phyloP scores from a whole-genome alignment of 2,329 filamentous ascomycete genomes.

The Neonectria coccinea region DNA sequence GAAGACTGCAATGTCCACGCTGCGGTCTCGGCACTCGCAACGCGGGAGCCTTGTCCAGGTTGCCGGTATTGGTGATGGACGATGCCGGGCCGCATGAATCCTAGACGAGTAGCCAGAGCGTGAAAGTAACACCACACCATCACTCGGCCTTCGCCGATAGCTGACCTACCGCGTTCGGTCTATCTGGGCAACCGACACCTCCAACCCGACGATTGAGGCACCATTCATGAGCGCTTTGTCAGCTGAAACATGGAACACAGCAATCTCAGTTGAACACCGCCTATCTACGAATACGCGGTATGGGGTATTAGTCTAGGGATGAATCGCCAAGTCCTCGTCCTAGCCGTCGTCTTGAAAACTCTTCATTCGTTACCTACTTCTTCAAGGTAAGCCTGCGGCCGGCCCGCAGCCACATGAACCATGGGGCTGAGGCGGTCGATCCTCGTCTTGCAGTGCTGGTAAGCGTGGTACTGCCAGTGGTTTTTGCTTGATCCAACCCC shows the following conservation, averaged over 20 bases:
- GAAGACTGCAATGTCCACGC: slow-evolving; percentile 4
- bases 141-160: slow-evolving; percentile 27
- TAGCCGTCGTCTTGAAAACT: slow-evolving; percentile 16
- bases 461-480: slow-evolving; percentile 16
- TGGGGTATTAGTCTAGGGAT: neutral
- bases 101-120: slow-evolving; percentile 9
- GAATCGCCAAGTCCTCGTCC: neutral
- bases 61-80: slow-evolving; percentile 7
- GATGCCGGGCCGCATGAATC: slow-evolving; percentile 10
- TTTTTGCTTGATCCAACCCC: slow-evolving; percentile 21
- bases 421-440: slow-evolving; percentile 15
- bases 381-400: slow-evolving; percentile 2
- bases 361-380: slow-evolving; percentile 4
- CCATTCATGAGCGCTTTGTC: neutral
- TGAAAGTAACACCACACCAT: slow-evolving; percentile 16
- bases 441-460: slow-evolving; percentile 24
- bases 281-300: neutral
- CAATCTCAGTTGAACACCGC: slow-evolving; percentile 7
- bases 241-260: slow-evolving; percentile 13
- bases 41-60: slow-evolving; percentile 7
- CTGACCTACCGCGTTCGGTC: slow-evolving; percentile 6
- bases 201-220: slow-evolving; percentile 6
- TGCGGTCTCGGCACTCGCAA: neutral
- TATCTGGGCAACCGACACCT: neutral
- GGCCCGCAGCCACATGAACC: neutral